Conservation (phyloP, 2,329 filamentous ascomycete genomes). For the Claviceps spartinae region DNA sequence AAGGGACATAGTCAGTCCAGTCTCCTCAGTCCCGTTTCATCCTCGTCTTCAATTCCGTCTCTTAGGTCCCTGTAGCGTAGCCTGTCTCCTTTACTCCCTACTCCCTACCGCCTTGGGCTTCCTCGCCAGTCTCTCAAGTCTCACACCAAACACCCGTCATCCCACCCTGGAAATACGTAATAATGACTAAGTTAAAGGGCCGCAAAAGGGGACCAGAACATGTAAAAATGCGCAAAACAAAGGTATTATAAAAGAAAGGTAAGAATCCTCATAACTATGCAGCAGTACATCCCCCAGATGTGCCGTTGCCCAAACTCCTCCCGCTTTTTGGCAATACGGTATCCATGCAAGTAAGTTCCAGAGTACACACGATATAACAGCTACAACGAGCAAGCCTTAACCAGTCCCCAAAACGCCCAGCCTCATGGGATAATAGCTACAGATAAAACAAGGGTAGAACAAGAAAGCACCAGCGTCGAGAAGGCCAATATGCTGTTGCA, state of each 20-base stretch:
- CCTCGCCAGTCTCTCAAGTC: background rate
- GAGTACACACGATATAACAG: conserved; percentile 2
- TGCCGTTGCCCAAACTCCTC: conserved; percentile 4
- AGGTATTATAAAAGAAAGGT: background rate
- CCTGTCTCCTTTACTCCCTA: too few relatives aligned
- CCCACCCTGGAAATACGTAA: background rate
- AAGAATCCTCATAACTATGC: background rate
- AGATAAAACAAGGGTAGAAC: background rate
- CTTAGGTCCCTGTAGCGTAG: too few relatives aligned
- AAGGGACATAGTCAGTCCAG: too few relatives aligned
- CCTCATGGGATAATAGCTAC: background rate
- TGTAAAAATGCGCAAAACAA: background rate
- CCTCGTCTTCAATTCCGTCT: too few relatives aligned
- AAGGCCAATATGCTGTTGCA: too few relatives aligned
- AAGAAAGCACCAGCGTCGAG: background rate
- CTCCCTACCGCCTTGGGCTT: background rate
- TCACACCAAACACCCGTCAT: background rate
- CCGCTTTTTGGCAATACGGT: conserved; percentile 1
- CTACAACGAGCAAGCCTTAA: background rate
- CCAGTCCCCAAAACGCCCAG: conserved; percentile 11
- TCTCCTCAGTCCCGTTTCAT: too few relatives aligned
- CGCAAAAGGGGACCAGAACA: too few relatives aligned
- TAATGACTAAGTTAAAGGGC: background rate
- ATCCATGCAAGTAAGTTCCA: background rate
- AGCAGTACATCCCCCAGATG: conserved; percentile 4